Evolutionary conservation across 176 grass and related monocot genomes (phyloP), one percentile per base, ranked within the genome.

Genomic region (Musa itinerans): DNA sequence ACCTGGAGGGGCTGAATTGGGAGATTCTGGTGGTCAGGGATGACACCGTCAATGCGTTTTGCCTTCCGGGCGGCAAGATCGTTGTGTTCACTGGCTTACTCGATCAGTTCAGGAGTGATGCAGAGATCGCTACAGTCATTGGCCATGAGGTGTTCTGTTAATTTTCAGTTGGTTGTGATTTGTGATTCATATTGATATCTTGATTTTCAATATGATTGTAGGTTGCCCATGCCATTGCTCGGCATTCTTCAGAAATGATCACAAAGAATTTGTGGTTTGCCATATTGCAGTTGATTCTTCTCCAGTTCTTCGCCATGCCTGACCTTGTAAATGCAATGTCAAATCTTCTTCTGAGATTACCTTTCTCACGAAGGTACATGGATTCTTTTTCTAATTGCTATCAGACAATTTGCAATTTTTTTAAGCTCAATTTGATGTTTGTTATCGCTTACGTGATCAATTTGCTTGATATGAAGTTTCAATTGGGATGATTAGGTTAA

Each of bases 1-100:
- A 93, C 76, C 81, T 98, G 27, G 86, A 98, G 10, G 80, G 83
- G 19, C 74, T 98, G 61, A 93, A 93, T 78, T 98, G 95, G 95
- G 90, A 98, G 84, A 84, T 98, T 17, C 80, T 98, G 10, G 95
- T 98, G 71, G 95, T 98, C 17, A 85, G 57, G 34, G 90, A 98
- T 58, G 63, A 89, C 24, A 52, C 73, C 0, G 71, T 89, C 19
- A 98, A 93, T 84, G 95, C 95, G 25, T 85, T 91, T 66, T 98
- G 95, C 81, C 80, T 98, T 72, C 90, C 95, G 0, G 95, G 95
- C 72, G 95, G 95, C 65, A 93, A 98, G 67, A 98, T 98, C 57
- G 62, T 98, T 9, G 88, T 93, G 29, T 93, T 87, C 81, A 91
- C 95, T 50, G 95, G 95, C 53, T 77, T 93, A 84, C 86, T 93